Percentiles rank a stretch among this genome's conserved stretches.
phyloP scores from a whole-genome alignment of 106 monocot species.

The Dactylorhiza incarnata region DNA sequence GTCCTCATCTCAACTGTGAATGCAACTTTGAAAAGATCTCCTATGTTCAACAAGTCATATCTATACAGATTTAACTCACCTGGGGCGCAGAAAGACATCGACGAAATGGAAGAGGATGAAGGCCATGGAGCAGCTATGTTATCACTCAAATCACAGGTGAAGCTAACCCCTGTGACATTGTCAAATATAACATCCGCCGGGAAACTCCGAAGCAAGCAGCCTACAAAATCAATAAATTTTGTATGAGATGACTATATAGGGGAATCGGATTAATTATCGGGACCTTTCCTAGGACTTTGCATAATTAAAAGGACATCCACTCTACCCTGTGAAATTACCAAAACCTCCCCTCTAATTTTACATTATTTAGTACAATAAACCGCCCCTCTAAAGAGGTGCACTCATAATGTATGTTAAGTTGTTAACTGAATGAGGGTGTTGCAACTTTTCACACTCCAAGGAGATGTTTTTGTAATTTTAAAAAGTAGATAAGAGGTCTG shows the following conservation, averaged over 20 bases:
- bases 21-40: background rate
- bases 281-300: too few species aligned
- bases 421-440: too few species aligned
- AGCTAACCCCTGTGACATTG: constrained; percentile 82
- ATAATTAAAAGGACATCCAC: too few species aligned
- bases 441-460: too few species aligned
- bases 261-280: background rate
- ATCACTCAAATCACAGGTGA: constrained; percentile 95
- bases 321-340: too few species aligned
- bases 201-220: constrained; percentile 89
- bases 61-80: constrained; percentile 26
- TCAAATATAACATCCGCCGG: constrained; percentile 87
- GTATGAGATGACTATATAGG: background rate
- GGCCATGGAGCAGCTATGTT: constrained; percentile 99
- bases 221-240: constrained; percentile 29
- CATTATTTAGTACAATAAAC: too few species aligned
- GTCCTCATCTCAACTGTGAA: background rate
- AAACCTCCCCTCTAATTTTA: too few species aligned
- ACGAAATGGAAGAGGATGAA: constrained; percentile 85
- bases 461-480: too few species aligned
- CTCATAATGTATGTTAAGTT: too few species aligned
- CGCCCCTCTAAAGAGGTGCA: too few species aligned
- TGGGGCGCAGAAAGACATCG: constrained; percentile 90
- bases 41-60: background rate
- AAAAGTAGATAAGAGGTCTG: too few species aligned